Conservation (phyloP, 139 green algal species). For the Asterochloris erici region DNA sequence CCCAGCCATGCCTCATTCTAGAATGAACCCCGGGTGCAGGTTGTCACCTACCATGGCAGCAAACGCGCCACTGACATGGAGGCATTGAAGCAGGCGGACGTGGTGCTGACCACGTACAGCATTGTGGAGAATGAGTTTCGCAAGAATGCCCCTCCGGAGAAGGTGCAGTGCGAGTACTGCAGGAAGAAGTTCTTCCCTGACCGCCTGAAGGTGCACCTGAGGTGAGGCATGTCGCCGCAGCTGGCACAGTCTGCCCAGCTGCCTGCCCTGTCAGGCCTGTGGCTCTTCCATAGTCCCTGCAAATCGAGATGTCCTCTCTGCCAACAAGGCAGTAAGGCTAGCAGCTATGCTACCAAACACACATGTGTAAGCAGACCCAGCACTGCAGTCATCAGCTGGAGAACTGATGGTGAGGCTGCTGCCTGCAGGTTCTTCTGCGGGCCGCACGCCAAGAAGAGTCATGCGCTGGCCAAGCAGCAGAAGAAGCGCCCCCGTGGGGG, state of each 20-base stretch:
- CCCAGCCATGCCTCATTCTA: no score
- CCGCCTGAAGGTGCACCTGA: slow-evolving; percentile 58
- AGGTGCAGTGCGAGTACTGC: slow-evolving; percentile 80
- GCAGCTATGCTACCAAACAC: no score
- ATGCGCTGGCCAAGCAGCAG: slow-evolving; percentile 72
- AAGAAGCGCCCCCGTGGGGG: slow-evolving; percentile 62
- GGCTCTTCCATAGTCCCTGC: background rate
- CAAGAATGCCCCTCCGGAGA: slow-evolving; percentile 62
- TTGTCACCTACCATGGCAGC: slow-evolving; percentile 84
- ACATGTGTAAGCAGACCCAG: no score
- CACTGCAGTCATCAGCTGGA: no score
- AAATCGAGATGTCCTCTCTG: background rate
- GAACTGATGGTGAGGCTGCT: slow-evolving; percentile 2
- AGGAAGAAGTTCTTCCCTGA: slow-evolving; percentile 73
- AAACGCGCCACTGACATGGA: slow-evolving; percentile 47
- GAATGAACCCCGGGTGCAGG: slow-evolving; percentile 22
- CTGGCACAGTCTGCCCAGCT: background rate
- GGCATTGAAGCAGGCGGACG: slow-evolving; percentile 62
- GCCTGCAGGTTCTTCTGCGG: slow-evolving; percentile 88
- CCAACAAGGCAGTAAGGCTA: background rate
- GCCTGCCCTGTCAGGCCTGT: background rate
- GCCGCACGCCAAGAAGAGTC: slow-evolving; percentile 76
- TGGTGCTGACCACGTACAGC: slow-evolving; percentile 92
- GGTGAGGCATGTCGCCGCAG: background rate
- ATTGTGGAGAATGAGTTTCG: slow-evolving; percentile 86